Evolutionary conservation across 169 alveolate species (phyloP), one percentile per base, ranked within the genome.

Genomic region (Toxoplasma gondii): DNA sequence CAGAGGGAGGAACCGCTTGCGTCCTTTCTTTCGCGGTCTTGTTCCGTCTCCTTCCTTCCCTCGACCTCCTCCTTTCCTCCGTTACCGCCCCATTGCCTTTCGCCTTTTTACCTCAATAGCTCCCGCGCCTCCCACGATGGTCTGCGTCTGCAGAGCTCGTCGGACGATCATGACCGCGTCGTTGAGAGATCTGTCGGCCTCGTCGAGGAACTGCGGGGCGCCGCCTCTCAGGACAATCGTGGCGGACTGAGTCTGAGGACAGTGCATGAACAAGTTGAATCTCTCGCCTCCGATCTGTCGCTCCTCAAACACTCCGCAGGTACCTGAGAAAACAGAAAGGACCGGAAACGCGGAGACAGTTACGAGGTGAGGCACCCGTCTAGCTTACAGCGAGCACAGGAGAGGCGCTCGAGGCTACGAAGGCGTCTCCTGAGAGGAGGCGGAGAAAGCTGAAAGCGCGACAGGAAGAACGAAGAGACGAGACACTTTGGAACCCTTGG

Each of bases 41-140:
- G n/a, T n/a, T n/a, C n/a, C n/a, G 70, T 24, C 70, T 17, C 24
- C 70, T 58, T 58, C 70, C 70, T 17, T 58, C n/a, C 16, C 16
- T 24, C n/a, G n/a, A 24, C 70, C 70, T 16, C 70, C 24, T 24
- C 70, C 24, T 16, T n/a, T n/a, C n/a, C n/a, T n/a, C n/a, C n/a
- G n/a, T n/a, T n/a, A n/a, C n/a, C n/a, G n/a, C n/a, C n/a, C n/a
- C n/a, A n/a, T n/a, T n/a, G n/a, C n/a, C n/a, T n/a, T n/a, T n/a
- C 82, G 22, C 2, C 12, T n/a, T n/a, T 44, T 16, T 74, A 98
- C 97, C 96, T 99, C 99, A 29, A 98, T 97, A 24, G 99, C 99
- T 1, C 99, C 99, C 27, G 99, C 99, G 43, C 99, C 99, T 12
- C 99, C 99, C 81, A 99, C 99, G 38, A 99, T 98, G 69, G 97